A percentile compares a stretch with the other conserved stretches of the same genome.
phyloP scores from a whole-genome alignment of 2,329 filamentous ascomycete genomes.

The Alternaria arbusti region DNA sequence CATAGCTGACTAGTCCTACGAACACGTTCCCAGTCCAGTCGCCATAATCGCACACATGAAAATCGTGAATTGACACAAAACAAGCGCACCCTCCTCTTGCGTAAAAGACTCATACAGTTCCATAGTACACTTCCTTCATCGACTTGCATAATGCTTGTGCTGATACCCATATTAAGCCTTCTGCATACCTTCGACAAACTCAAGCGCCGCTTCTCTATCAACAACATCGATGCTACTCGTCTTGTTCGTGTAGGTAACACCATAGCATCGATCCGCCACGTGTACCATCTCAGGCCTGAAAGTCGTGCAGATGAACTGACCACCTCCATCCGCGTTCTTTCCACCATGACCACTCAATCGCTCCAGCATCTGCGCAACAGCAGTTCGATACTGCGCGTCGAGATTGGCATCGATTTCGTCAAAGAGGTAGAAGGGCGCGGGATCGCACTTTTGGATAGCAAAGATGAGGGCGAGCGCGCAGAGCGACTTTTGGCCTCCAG shows the following conservation, averaged over 20 bases:
- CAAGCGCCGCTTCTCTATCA: constrained; percentile 81
- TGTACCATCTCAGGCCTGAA: constrained; percentile 96
- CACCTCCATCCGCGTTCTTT: constrained; percentile 56
- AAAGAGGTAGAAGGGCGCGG: constrained; percentile 98
- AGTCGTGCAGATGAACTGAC: constrained; percentile 97
- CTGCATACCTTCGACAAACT: constrained; percentile 90
- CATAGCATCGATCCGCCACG: constrained; percentile 97
- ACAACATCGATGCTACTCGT: constrained; percentile 94
- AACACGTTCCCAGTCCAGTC: neutral
- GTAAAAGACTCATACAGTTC: neutral
- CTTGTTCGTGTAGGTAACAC: constrained; percentile 90
- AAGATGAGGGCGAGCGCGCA: constrained; percentile 98
- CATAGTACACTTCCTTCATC: neutral
- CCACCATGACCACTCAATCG: constrained; percentile 52
- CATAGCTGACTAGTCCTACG: neutral
- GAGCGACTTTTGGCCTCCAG: constrained; percentile 95
- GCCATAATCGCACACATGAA: neutral
- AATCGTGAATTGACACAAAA: neutral
- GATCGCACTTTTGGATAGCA: constrained; percentile 97
- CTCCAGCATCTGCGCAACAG: constrained; percentile 87
- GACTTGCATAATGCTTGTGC: neutral
- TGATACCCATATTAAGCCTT: constrained; percentile 19
- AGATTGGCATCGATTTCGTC: constrained; percentile 99
- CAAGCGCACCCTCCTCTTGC: neutral
- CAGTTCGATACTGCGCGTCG: constrained; percentile 96